Evolutionary conservation across 106 monocot species (phyloP).

Genomic region (Ottelia alismoides): DNA sequence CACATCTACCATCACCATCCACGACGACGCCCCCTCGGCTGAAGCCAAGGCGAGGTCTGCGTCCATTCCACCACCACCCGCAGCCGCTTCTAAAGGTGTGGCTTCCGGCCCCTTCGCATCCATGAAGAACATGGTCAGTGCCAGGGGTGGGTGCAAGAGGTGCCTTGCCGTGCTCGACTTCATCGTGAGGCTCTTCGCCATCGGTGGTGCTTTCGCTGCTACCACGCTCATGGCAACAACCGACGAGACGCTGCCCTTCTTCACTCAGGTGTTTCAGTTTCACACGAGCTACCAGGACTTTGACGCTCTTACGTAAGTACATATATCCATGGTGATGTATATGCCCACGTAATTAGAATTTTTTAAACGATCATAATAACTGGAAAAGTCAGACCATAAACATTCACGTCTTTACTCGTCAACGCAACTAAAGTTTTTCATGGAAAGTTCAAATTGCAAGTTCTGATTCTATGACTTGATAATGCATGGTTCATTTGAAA

Average conservation of each 20-base stretch:
- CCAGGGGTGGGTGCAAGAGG: constrained; percentile 19
- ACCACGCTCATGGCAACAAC: constrained; percentile 40
- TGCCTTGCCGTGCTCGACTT: constrained; percentile 26
- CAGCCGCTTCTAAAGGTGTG: background rate
- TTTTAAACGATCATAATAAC: too few relatives aligned
- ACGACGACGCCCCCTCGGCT: background rate
- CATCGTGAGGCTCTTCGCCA: constrained; percentile 27
- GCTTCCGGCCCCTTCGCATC: background rate
- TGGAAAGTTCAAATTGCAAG: too few relatives aligned
- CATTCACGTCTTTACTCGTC: too few relatives aligned
- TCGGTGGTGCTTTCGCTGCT: constrained; percentile 17
- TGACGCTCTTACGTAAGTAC: constrained; percentile 30
- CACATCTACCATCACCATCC: constrained; percentile 7
- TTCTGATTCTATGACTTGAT: too few relatives aligned
- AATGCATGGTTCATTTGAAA: too few relatives aligned
- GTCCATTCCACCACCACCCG: background rate
- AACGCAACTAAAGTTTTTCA: too few relatives aligned
- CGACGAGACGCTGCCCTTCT: constrained; percentile 60
- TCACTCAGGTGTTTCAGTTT: constrained; percentile 46
- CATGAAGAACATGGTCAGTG: background rate
- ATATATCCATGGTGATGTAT: too few relatives aligned
- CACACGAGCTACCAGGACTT: constrained; percentile 30
- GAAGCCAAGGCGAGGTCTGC: background rate
- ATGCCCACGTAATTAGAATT: too few relatives aligned
- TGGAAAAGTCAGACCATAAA: too few relatives aligned